Evolutionary conservation across 495 filamentous ascomycete genomes (phyloP).

Genomic region (Penicillium samsonianum): DNA sequence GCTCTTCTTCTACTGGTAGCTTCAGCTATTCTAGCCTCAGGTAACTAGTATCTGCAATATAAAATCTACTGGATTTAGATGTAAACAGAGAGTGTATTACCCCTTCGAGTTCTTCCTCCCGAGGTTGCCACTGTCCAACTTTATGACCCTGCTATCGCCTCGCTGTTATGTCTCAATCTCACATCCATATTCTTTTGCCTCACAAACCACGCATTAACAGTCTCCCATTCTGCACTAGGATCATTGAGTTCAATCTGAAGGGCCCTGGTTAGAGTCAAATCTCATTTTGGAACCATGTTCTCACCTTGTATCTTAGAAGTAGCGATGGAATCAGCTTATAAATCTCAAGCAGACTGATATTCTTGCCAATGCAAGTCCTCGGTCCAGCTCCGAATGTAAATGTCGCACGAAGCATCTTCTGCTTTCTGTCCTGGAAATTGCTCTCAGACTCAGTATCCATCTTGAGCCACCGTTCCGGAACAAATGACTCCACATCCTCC

Average conservation of each 20-base stretch:
- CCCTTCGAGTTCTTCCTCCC: not conserved
- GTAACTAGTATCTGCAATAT: not conserved
- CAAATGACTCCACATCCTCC: slow-evolving; percentile 34
- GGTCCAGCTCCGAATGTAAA: slow-evolving; percentile 61
- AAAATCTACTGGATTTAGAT: not conserved
- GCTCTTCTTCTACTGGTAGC: not conserved
- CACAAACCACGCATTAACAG: slow-evolving; percentile 37
- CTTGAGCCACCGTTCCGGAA: slow-evolving; percentile 58
- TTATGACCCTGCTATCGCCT: not conserved
- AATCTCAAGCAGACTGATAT: slow-evolving; percentile 74
- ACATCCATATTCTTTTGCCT: slow-evolving; percentile 30
- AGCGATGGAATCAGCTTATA: slow-evolving; percentile 79
- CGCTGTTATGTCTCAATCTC: not conserved
- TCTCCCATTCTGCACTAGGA: slow-evolving; percentile 32
- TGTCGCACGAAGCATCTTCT: slow-evolving; percentile 25
- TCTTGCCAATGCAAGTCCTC: slow-evolving; percentile 68
- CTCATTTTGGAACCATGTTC: not conserved
- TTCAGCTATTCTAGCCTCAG: not conserved
- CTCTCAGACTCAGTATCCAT: slow-evolving; percentile 38
- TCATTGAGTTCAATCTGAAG: slow-evolving; percentile 28
- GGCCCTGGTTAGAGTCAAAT: not conserved
- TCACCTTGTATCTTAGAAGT: slow-evolving; percentile 39
- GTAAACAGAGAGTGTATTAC: not conserved
- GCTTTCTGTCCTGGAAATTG: slow-evolving; percentile 26
- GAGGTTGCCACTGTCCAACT: too few relatives aligned